These are phyloP conservation scores for Artemisia princeps DNA, from an alignment of 140 eudicot species.

Conservation along the genomic window DNA sequence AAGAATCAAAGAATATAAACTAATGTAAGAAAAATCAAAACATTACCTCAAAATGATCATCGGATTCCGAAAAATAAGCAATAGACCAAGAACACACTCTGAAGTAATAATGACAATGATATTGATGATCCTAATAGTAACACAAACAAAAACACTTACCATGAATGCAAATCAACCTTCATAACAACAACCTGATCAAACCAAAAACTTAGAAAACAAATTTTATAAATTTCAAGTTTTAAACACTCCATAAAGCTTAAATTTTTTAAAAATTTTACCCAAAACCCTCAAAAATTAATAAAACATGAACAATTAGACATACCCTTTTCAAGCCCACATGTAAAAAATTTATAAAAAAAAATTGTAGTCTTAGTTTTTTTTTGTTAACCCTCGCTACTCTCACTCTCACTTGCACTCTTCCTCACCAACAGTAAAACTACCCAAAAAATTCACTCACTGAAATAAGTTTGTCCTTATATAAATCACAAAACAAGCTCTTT, in stretches of 20 bases:
- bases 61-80: conserved; percentile 53
- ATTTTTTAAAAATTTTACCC: neutral
- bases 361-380: neutral
- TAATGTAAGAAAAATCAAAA: conserved; percentile 16
- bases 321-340: too few relatives aligned
- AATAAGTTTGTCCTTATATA: conserved; percentile 39
- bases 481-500: conserved; percentile 19
- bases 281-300: conserved; percentile 11
- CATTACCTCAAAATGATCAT: conserved; percentile 50
- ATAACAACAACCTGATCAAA: conserved; percentile 25
- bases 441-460: conserved; percentile 39
- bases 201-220: conserved; percentile 34
- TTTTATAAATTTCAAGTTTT: conserved; percentile 16
- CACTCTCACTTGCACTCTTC: conserved; percentile 19
- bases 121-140: conserved; percentile 3
- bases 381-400: conserved; percentile 22
- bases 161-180: conserved; percentile 27
- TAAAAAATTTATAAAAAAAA: neutral
- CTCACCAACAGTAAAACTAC: conserved; percentile 40
- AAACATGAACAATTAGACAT: too few relatives aligned
- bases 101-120: conserved; percentile 26
- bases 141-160: conserved; percentile 31
- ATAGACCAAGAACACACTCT: conserved; percentile 33
- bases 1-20: conserved; percentile 51
- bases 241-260: conserved; percentile 30